Evolutionary conservation across 192 early-diverging fungal species (phyloP).

Genomic region (Umbelopsis sp.): DNA sequence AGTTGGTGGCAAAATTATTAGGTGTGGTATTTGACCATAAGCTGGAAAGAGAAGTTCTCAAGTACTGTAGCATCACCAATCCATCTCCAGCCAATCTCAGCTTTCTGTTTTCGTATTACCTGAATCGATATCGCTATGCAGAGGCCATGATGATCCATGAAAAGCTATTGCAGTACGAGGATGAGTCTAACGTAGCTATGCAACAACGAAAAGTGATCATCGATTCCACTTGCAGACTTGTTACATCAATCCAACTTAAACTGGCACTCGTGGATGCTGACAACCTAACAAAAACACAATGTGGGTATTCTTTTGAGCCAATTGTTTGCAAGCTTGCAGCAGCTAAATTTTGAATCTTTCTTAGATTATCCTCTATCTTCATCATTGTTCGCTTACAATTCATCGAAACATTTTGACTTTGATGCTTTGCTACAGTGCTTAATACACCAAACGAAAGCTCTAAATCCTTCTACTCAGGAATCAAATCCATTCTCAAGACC

Average conservation of each 20-base stretch:
- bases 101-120: neutral
- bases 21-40: neutral
- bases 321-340: no score
- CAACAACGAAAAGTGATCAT: constrained; percentile 10
- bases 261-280: neutral
- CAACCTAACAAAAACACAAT: neutral
- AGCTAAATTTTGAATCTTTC: no score
- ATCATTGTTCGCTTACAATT: no score
- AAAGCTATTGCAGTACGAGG: neutral
- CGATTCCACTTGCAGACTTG: neutral
- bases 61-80: neutral
- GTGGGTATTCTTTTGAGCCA: neutral
- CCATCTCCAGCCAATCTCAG: neutral
- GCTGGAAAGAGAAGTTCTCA: neutral
- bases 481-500: neutral
- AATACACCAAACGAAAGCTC: neutral
- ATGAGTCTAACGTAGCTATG: neutral
- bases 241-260: neutral
- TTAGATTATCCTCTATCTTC: no score
- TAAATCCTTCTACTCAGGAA: neutral
- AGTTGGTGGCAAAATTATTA: neutral
- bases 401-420: neutral
- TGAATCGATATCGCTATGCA: neutral
- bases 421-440: neutral
- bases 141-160: neutral